Evolutionary conservation across 2,329 filamentous ascomycete species (phyloP), one percentile per base, ranked within the genome.

Genomic region (Monosporascus sp.): DNA sequence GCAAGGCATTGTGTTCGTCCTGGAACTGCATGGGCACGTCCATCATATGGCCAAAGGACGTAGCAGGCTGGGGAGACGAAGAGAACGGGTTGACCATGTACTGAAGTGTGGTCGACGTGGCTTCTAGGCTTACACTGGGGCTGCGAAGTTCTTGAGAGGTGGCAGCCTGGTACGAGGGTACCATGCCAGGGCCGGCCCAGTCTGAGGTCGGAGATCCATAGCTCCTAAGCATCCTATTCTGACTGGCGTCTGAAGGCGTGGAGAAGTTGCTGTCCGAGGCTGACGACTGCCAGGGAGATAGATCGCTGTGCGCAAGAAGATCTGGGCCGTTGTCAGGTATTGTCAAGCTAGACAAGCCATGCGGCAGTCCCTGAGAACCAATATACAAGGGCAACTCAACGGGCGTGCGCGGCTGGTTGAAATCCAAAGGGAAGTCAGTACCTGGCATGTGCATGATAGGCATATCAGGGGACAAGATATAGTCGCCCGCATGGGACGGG

Each of bases 191-290:
- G 38, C 52, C 56, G 39, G 48, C 53, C 58, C 60, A 64, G 48
- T 64, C 63, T 45, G 60, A 57, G 25, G 54, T 61, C 25, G 65
- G 64, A 6, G 65, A 66, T 8, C 58, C 54, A 46, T 53, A 63
- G 20, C 55, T 52, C 37, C 54, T 56, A 18, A 51, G 39, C 24
- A 50, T 51, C 51, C 57, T 61, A 14, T 49, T 49, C 15, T 60
- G 55, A 44, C 57, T 55, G 42, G 57, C 67, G 15, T 75, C 74
- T 6, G 75, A 74, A 18, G 74, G 72, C 3, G 77, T 75, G 3
- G 77, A 79, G 57, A 74, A 79, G 24, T 67, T 68, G 62, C 76
- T 78, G 45, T 74, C 74, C 7, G 75, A 69, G n/a, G 73, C 67
- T 14, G 77, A 77, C 3, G 75, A 76, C 3, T 70, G 61, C 66